Base-by-base conservation (phyloP, 768 basidiomycete genomes). In the Cystobasidium onofrii region DNA sequence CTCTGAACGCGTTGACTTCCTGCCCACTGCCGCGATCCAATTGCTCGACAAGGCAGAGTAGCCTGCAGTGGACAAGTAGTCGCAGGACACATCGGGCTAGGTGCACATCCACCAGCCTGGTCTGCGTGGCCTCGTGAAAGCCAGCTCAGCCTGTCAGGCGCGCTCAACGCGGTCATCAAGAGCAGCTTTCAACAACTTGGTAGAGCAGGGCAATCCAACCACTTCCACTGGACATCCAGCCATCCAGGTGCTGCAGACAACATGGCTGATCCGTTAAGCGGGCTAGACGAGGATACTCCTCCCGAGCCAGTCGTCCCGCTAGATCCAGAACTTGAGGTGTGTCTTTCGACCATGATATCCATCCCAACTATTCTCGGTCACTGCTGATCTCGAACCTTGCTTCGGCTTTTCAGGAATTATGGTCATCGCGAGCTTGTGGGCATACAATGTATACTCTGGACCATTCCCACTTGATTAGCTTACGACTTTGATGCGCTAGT, bases 371-470 rank as follows among this genome's bases (percentile, higher is more conserved):
- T 4, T 64, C 41, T 31, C 10, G 34, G n/a, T 33, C 25, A 20
- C 41, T 20, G 23, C 46, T 41, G 17, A 67, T 44, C 27, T n/a
- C 31, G 10, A 25, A 7, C 20, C 17, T 52, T 36, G 36, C 27
- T 29, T 36, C 43, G 6, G 29, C 12, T 9, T 50, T 36, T 18
- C 69, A 71, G 69, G 69, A 71, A 60, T 44, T 71, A 71, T 71
- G 69, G 69, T 71, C 69, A 23, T 71, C 69, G 55, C 50, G 69
- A 71, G 69, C 69, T 54, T 44, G 69, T 71, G 39, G 29, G 63
- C 66, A 41, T 20, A 10, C 10, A 17, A 43, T 31, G 9, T 43
- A 29, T 27, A 29, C 1, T 39, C 41, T 36, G 36, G 20, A 23
- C 23, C 44, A n/a, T 10, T n/a, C n/a, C n/a, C 4, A 27, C 29